Conservation (phyloP, 768 basidiomycete species). For the Dacryopinax primogenitus region DNA sequence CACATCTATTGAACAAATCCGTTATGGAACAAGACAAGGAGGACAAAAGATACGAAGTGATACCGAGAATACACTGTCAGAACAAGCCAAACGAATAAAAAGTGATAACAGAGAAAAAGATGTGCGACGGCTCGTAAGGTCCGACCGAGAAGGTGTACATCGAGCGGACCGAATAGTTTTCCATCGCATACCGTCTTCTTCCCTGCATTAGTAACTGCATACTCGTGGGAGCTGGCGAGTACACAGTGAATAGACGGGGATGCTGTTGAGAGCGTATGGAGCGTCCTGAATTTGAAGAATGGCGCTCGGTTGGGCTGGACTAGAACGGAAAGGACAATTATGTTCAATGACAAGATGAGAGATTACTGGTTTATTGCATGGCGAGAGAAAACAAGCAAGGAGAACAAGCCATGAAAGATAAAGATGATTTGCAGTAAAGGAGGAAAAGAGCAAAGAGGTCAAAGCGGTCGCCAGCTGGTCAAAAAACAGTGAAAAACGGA, state of each 20-base stretch:
- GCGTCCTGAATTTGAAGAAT: no score
- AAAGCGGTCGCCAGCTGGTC: not conserved
- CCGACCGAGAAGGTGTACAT: not conserved
- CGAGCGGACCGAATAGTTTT: slow-evolving; percentile 7
- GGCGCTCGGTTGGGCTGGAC: not conserved
- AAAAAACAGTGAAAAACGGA: not conserved
- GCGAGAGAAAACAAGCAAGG: not conserved
- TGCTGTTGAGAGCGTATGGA: not conserved
- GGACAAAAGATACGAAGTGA: no score
- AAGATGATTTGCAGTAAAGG: not conserved
- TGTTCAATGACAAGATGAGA: no score
- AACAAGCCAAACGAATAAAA: not conserved
- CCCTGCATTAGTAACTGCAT: slow-evolving; percentile 9
- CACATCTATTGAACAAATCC: no score
- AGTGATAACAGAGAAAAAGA: not conserved
- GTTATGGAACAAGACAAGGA: no score
- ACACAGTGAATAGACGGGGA: slow-evolving; percentile 6
- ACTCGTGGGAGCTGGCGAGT: slow-evolving; percentile 2
- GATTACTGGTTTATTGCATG: not conserved
- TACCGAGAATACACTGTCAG: not conserved
- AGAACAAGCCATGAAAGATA: not conserved
- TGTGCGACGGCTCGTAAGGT: slow-evolving; percentile 9
- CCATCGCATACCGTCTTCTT: not conserved
- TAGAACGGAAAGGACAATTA: not conserved
- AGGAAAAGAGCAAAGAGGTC: not conserved